A percentile compares a stretch with the other conserved stretches of the same genome.
Conservation (phyloP, 306 rosid species). For the Quercus gilva region DNA sequence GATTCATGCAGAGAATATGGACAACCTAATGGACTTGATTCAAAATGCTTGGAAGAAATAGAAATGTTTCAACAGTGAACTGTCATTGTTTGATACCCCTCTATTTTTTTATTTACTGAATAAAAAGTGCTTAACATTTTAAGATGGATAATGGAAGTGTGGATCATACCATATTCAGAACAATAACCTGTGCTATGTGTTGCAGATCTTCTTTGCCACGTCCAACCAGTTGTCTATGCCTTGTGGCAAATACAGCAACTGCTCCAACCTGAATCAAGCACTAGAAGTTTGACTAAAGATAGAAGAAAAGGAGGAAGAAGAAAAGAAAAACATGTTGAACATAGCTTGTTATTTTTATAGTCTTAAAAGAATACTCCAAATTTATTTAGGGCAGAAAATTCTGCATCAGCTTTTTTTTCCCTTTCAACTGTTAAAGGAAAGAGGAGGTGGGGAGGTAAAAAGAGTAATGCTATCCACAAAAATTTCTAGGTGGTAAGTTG, state of each 20-base stretch:
- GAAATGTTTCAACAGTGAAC: not conserved
- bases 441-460: not conserved
- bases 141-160: constrained; percentile 1
- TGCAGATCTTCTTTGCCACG: constrained; percentile 68
- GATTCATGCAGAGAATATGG: constrained; percentile 12
- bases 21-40: not conserved
- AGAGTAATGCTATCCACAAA: no score
- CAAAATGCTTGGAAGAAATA: not conserved
- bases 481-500: no score
- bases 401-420: not conserved
- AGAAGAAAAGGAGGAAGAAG: not conserved
- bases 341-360: not conserved
- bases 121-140: not conserved
- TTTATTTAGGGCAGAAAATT: not conserved
- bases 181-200: constrained; percentile 55
- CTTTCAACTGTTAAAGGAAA: not conserved
- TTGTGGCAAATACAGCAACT: constrained; percentile 66
- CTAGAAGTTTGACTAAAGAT: constrained; percentile 4
- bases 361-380: not conserved
- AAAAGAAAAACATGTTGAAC: constrained; percentile 10
- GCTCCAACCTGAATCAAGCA: constrained; percentile 75
- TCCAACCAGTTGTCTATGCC: constrained; percentile 71
- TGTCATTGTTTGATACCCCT: not conserved
- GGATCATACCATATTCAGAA: constrained; percentile 66
- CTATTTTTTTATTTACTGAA: not conserved